These are phyloP conservation scores for Gaeumannomyces sp. DNA, from an alignment of 2,329 filamentous ascomycete genomes.

Conservation along the genomic window DNA sequence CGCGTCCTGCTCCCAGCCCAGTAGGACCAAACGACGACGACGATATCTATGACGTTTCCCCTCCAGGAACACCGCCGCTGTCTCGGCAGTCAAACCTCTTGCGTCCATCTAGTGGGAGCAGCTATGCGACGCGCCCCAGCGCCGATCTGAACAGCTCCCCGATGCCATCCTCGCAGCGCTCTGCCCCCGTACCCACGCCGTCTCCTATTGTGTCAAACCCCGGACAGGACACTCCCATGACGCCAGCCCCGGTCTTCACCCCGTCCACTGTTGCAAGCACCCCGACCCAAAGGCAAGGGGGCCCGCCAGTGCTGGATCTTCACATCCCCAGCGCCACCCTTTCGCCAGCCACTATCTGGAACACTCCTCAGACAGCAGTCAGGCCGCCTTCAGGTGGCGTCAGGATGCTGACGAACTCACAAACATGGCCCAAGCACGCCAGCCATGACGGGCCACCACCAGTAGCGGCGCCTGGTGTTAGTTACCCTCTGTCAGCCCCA, in stretches of 20 bases:
- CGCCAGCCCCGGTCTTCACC: conserved; percentile 8
- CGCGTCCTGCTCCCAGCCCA: conserved; percentile 14
- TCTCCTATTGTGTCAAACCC: conserved; percentile 4
- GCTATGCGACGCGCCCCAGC: conserved; percentile 12
- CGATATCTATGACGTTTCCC: conserved; percentile 42
- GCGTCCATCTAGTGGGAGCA: conserved; percentile 11
- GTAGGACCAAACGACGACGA: conserved; percentile 19
- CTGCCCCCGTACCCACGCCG: neutral
- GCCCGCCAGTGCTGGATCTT: conserved; percentile 21
- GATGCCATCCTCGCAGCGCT: conserved; percentile 5
- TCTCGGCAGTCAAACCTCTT: conserved; percentile 11
- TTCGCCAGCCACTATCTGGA: conserved; percentile 15
- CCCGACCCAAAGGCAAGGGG: conserved; percentile 1
- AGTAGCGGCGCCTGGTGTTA: conserved; percentile 13
- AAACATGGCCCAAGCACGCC: conserved; percentile 41
- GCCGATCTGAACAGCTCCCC: conserved; percentile 5
- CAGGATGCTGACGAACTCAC: conserved; percentile 26
- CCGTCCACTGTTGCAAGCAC: conserved; percentile 6
- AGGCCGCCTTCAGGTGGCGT: conserved; percentile 6
- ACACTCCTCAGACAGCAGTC: conserved; percentile 7
- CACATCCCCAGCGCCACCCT: conserved; percentile 24
- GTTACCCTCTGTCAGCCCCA: conserved; percentile 37
- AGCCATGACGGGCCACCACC: conserved; percentile 17
- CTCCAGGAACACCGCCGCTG: conserved; percentile 34
- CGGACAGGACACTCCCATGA: conserved; percentile 7